phyloP scores from a whole-genome alignment of 2,329 filamentous ascomycete genomes.

The Venturiaceae sp. region DNA sequence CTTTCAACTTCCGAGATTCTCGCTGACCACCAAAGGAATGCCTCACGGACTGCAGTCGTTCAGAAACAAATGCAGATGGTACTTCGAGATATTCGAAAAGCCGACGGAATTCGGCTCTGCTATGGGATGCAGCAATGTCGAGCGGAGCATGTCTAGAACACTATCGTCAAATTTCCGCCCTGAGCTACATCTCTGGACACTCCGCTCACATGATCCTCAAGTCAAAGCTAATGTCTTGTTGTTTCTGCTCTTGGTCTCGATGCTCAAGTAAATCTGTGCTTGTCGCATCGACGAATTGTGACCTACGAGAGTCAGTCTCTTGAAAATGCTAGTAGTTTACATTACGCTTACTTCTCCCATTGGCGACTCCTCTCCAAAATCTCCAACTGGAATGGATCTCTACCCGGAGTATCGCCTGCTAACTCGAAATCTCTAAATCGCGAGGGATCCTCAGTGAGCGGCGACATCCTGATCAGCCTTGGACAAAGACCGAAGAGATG shows the following conservation, averaged over 20 bases:
- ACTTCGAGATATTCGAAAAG: conserved; percentile 12
- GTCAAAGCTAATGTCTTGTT: conserved; percentile 7
- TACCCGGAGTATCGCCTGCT: background rate
- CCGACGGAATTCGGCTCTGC: conserved; percentile 5
- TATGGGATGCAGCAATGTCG: conserved; percentile 13
- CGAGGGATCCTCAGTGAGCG: background rate
- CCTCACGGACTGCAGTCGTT: conserved; percentile 17
- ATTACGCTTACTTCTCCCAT: background rate
- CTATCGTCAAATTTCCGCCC: conserved; percentile 11
- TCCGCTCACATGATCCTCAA: background rate
- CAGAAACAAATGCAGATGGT: conserved; percentile 17
- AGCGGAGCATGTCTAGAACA: conserved; percentile 15
- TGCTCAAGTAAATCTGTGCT: background rate
- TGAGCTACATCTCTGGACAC: too few relatives aligned
- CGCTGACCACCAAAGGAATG: conserved; percentile 16
- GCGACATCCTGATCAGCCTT: background rate
- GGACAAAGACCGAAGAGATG: background rate
- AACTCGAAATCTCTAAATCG: background rate
- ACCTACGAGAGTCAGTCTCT: background rate
- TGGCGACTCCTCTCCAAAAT: background rate
- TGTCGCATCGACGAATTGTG: background rate
- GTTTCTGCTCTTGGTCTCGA: background rate
- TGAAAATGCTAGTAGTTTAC: too few relatives aligned
- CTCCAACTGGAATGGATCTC: background rate
- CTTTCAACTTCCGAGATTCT: background rate